Percentiles rank a stretch among this genome's conserved stretches.
Conservation (phyloP, 352 stramenopile genomes). For the Hyphochytrium catenoides region DNA sequence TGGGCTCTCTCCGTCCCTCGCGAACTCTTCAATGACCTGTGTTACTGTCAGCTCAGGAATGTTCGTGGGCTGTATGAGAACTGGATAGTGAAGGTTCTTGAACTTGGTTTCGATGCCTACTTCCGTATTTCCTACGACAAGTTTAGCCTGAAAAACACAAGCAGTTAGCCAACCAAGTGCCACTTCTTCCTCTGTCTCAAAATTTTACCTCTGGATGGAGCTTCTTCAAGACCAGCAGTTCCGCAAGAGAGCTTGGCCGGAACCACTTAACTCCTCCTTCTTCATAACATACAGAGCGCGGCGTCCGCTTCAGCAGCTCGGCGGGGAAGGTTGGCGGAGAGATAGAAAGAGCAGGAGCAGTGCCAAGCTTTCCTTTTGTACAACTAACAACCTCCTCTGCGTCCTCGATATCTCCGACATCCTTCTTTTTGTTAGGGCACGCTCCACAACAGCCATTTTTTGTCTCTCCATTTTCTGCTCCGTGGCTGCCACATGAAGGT, state of each 20-base stretch:
- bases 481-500: constrained; percentile 36
- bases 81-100: constrained; percentile 53
- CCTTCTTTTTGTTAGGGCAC: constrained; percentile 29
- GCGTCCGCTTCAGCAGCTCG: constrained; percentile 13
- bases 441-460: constrained; percentile 25
- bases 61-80: constrained; percentile 37
- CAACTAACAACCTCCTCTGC: constrained; percentile 16
- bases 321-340: constrained; percentile 17
- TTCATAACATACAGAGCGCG: constrained; percentile 13
- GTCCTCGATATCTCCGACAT: constrained; percentile 20
- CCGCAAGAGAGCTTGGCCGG: constrained; percentile 57
- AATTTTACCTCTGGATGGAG: constrained; percentile 33
- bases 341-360: not conserved
- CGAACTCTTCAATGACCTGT: too few species aligned
- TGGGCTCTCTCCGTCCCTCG: too few species aligned
- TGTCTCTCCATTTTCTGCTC: constrained; percentile 9
- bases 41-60: constrained; percentile 42
- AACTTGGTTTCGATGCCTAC: constrained; percentile 89
- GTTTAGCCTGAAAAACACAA: too few species aligned
- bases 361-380: not conserved
- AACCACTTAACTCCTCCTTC: constrained; percentile 58
- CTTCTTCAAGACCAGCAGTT: constrained; percentile 64
- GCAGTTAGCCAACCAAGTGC: too few species aligned
- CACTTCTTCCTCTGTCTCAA: too few species aligned
- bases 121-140: constrained; percentile 88